Evolutionary conservation across 1,284 basidiomycete genomes (phyloP).

Genomic region (Ganoderma leucocontextum): DNA sequence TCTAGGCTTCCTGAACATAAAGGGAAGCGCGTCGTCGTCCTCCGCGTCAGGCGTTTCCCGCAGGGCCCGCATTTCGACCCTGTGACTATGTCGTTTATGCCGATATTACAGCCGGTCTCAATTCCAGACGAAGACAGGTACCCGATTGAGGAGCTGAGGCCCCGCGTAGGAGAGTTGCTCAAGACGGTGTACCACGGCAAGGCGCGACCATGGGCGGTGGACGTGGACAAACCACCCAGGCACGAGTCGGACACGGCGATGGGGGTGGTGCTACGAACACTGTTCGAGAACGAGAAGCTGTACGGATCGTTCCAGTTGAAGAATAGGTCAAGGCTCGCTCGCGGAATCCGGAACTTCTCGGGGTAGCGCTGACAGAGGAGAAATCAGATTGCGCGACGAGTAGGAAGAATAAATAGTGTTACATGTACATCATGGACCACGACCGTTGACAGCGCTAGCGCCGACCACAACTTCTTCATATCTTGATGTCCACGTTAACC

Average conservation of each 20-base stretch:
- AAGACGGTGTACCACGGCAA: not conserved
- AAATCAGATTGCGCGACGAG: constrained; percentile 1
- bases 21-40: not conserved
- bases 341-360: too few relatives aligned
- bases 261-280: not conserved
- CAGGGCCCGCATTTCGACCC: too few relatives aligned
- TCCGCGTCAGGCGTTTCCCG: not conserved
- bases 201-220: not conserved
- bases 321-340: too few relatives aligned
- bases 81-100: too few relatives aligned
- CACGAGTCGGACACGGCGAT: not conserved
- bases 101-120: not conserved
- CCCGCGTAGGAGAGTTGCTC: not conserved
- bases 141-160: not conserved
- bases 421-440: not conserved
- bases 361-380: not conserved
- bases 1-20: not conserved
- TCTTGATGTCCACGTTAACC: constrained; percentile 66
- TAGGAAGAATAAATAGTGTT: constrained; percentile 2
- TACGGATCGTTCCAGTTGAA: not conserved
- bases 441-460: not conserved
- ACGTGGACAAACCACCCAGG: not conserved
- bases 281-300: not conserved
- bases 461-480: not conserved
- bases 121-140: not conserved